Evolutionary conservation across 805 yeast species (phyloP), one percentile per base, ranked within the genome.

Genomic region (Lachancea nothofagi): DNA sequence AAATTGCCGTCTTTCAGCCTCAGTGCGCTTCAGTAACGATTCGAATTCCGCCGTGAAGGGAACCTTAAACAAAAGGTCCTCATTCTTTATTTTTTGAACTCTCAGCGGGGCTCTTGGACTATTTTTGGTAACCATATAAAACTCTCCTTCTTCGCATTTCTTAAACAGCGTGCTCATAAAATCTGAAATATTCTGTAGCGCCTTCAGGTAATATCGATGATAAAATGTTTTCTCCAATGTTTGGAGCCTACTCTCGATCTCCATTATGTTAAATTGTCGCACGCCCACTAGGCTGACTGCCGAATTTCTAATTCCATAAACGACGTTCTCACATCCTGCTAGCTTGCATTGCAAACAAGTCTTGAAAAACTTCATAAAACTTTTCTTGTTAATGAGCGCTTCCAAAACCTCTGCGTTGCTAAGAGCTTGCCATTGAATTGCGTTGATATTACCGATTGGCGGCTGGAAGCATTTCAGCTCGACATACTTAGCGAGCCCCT

Each of bases 381-480:
- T 5, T 3, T 12, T 9, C 21, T 21, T 14, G 25, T 26, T 26
- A 7, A 39, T 23, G 21, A 39, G 24, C 29, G 17, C 8, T 14
- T 33, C 13, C 7, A 39, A 28, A 4, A 21, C 29, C 23, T 26
- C 24, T 14, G 18, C 28, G 17, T 26, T 28, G 13, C 24, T 19
- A 17, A 39, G 9, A 4, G 28, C 22, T 10, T 27, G 33, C 42
- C 42, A 39, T 13, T 9, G 8, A 13, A 28, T 17, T 12, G 23
- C 17, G 7, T 15, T n/a, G 6, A n/a, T 18, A 7, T 18, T 33
- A 4, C 7, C 9, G n/a, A 23, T n/a, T 7, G 7, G 28, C 12
- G 42, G 36, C 22, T 14, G 25, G 14, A 33, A 21, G 25, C 42
- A 27, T 17, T 39, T 39, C 22, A 39, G 38, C 24, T 39, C 42